Evolutionary conservation across 345 rosid genomes (phyloP), one percentile per base, ranked within the genome.

Genomic region (Eucalyptus tenuipes): DNA sequence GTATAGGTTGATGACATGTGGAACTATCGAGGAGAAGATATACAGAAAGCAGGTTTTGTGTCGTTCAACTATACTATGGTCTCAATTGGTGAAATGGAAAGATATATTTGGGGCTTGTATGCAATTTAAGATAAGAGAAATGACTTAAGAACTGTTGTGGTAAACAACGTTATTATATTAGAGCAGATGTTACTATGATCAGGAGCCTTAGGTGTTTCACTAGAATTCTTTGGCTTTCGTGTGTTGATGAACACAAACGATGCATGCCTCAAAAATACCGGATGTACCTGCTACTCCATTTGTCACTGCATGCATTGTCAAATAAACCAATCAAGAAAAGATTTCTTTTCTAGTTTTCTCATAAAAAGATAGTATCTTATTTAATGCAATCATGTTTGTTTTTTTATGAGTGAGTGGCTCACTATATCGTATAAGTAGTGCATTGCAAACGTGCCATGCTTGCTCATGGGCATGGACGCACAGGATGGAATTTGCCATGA

Each of bases 21-120:
- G 98, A 91, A 98, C 99, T 47, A 98, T 98, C 27, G 99, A 98
- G 95, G 99, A 98, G 90, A 98, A 98, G 93, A 98, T 98, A 66
- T 98, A 98, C 86, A 93, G 98, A 90, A 98, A 97, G 90, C 99
- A 98, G 99, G 99, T 98, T 27, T 40, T 87, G 55, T 86, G 64
- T 55, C 2, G 53, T 86, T 24, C 87, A 13, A 50, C 5, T 86
- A 53, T 86, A 59, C 53, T 50, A 75, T 75, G 82, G 47, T 75
- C 82, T 75, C 82, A 75, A 75, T 75, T 75, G 27, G 27, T 37
- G 25, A 40, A 75, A 71, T 71, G 82, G 45, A 71, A 75, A 75
- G 27, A 75, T 42, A 37, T 22, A 40, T 75, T 40, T 40, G 82
- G 47, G 82, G 47, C 42, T 71, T 18, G 25, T 40, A 75, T 40